phyloP scores from a whole-genome alignment of 257 asterid species.

The Plantago ovata region DNA sequence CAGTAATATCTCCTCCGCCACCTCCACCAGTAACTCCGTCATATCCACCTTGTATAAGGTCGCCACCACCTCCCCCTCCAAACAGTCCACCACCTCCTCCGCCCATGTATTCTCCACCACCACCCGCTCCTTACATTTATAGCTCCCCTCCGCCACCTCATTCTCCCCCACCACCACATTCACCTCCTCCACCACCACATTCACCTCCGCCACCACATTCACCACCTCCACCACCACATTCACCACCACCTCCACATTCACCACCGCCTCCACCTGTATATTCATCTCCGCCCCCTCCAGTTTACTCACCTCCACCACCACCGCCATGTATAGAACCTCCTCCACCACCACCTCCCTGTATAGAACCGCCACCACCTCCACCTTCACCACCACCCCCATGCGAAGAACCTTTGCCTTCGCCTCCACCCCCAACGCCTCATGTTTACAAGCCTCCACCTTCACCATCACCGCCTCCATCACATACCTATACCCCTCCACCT shows the following conservation, averaged over 20 bases:
- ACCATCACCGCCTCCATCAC: slow-evolving; percentile 41
- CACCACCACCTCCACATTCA: slow-evolving; percentile 29
- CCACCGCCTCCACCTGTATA: slow-evolving; percentile 33
- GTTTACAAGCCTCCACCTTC: slow-evolving; percentile 45
- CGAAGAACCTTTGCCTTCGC: slow-evolving; percentile 59
- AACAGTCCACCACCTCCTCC: slow-evolving; percentile 28
- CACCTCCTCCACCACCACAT: slow-evolving; percentile 22
- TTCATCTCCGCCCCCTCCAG: slow-evolving; percentile 51
- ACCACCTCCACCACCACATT: slow-evolving; percentile 33
- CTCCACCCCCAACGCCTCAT: slow-evolving; percentile 52
- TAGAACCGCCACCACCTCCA: slow-evolving; percentile 57
- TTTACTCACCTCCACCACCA: slow-evolving; percentile 41
- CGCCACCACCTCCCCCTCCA: slow-evolving; percentile 28
- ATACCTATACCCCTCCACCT: slow-evolving; percentile 39
- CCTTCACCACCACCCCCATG: too few species aligned
- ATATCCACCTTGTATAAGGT: background rate
- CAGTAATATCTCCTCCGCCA: slow-evolving; percentile 25
- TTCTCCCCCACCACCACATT: slow-evolving; percentile 27
- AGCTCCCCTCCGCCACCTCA: slow-evolving; percentile 33
- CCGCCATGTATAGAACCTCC: slow-evolving; percentile 34
- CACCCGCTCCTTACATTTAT: slow-evolving; percentile 27
- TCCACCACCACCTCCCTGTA: slow-evolving; percentile 52
- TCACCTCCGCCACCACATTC: slow-evolving; percentile 27
- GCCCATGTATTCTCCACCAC: slow-evolving; percentile 39
- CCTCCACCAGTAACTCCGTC: slow-evolving; percentile 29